Evolutionary conservation across 108 stramenopile genomes (phyloP).

Genomic region (Phaeodactylum tricornutum): DNA sequence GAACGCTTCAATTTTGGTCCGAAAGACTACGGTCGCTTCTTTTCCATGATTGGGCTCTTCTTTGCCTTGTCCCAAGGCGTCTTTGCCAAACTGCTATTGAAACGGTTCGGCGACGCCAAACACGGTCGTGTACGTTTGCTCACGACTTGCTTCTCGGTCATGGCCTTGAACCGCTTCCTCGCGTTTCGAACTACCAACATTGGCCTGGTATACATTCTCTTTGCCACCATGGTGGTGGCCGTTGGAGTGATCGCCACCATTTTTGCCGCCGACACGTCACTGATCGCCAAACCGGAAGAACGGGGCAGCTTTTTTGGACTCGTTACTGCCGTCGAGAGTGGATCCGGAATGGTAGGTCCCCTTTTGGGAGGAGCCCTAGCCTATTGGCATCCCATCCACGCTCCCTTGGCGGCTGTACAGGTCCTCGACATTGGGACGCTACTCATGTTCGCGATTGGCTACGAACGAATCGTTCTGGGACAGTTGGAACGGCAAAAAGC

Average conservation of each 20-base stretch:
- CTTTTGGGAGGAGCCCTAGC: constrained; percentile 50
- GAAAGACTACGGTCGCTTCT: constrained; percentile 62
- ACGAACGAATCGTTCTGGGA: constrained; percentile 1
- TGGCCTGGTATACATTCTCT: constrained; percentile 35
- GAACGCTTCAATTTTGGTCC: constrained; percentile 71
- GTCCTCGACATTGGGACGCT: constrained; percentile 20
- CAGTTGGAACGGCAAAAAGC: background rate
- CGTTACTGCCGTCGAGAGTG: constrained; percentile 57
- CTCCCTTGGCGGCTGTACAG: constrained; percentile 52
- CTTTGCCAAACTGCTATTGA: constrained; percentile 47
- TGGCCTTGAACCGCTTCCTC: constrained; percentile 52
- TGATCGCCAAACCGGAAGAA: constrained; percentile 53
- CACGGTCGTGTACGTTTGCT: constrained; percentile 38
- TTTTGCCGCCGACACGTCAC: constrained; percentile 58
- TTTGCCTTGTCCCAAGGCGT: constrained; percentile 81
- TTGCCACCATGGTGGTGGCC: constrained; percentile 57
- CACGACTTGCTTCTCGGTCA: constrained; percentile 29
- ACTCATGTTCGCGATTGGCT: background rate
- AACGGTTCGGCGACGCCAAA: constrained; percentile 21
- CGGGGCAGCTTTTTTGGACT: constrained; percentile 69
- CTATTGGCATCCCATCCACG: constrained; percentile 29
- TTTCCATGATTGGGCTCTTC: constrained; percentile 65
- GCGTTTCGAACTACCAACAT: constrained; percentile 47
- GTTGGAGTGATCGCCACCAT: constrained; percentile 73
- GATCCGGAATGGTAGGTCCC: constrained; percentile 68